Percentiles rank a stretch among this genome's conserved stretches.
phyloP scores from a whole-genome alignment of 2,329 filamentous ascomycete genomes.

The Sphaerulina musiva region DNA sequence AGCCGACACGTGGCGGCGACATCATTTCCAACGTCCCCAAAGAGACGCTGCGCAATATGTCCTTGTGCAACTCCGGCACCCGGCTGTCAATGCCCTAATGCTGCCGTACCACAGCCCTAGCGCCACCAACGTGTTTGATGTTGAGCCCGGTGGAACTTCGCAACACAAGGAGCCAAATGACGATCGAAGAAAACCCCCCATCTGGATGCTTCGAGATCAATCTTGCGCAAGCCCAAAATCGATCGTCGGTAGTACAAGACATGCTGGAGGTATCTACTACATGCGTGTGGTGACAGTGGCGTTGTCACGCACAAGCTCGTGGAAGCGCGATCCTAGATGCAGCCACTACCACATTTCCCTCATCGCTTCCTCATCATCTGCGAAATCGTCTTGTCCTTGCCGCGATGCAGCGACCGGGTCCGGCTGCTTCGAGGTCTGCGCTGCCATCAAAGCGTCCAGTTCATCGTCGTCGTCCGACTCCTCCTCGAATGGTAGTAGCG shows the following conservation, averaged over 20 bases:
- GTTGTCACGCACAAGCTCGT: not conserved
- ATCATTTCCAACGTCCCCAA: not conserved
- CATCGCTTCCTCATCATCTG: conserved; percentile 63
- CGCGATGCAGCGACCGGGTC: not conserved
- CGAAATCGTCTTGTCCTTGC: conserved; percentile 40
- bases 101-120: conserved; percentile 10
- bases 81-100: not conserved
- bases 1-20: not conserved
- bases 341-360: conserved; percentile 34
- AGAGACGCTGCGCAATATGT: conserved; percentile 5
- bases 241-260: not conserved
- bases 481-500: conserved; percentile 20
- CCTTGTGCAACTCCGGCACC: not conserved
- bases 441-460: conserved; percentile 50
- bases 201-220: not conserved
- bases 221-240: not conserved
- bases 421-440: conserved; percentile 32
- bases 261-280: not conserved
- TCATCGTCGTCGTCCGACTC: conserved; percentile 31
- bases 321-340: not conserved
- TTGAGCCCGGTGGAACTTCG: conserved; percentile 9
- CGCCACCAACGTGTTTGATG: conserved; percentile 17
- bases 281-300: not conserved
- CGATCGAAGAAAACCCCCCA: not conserved
- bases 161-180: not conserved